Evolutionary conservation across 495 filamentous ascomycete genomes (phyloP).

Genomic region (Penicillium tannophilum): DNA sequence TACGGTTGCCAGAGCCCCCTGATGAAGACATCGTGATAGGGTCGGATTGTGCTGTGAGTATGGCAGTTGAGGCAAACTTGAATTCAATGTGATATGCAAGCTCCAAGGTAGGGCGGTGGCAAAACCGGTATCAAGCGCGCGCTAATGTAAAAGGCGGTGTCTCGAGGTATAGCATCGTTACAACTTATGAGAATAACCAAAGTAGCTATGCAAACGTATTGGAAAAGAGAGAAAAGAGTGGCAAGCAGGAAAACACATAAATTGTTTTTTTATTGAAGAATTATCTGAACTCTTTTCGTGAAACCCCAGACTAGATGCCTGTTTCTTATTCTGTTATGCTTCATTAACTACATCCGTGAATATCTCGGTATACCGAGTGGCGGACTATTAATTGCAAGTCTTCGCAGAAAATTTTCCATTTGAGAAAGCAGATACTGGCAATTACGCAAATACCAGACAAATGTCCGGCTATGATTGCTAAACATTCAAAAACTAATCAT

Average conservation of each 20-base stretch:
- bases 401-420: background rate
- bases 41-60: background rate
- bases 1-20: conserved; percentile 8
- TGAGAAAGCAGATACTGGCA: background rate
- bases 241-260: too few species aligned
- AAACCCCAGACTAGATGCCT: too few species aligned
- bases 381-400: too few species aligned
- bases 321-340: too few species aligned
- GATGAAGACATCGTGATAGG: conserved; percentile 27
- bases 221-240: too few species aligned
- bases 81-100: conserved; percentile 17
- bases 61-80: conserved; percentile 1
- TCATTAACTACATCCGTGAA: too few species aligned
- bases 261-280: too few species aligned
- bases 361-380: too few species aligned
- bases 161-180: background rate
- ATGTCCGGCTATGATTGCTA: background rate
- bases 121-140: conserved; percentile 24
- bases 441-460: background rate
- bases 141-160: background rate
- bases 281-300: too few species aligned
- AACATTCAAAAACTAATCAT: conserved; percentile 35
- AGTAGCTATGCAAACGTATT: too few species aligned
- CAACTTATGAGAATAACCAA: too few species aligned
- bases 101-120: conserved; percentile 26